Percentiles rank a stretch among this genome's conserved stretches.
These are phyloP conservation scores for Croton laevigatus DNA, from an alignment of 441 rosid genomes.

Conservation along the genomic window DNA sequence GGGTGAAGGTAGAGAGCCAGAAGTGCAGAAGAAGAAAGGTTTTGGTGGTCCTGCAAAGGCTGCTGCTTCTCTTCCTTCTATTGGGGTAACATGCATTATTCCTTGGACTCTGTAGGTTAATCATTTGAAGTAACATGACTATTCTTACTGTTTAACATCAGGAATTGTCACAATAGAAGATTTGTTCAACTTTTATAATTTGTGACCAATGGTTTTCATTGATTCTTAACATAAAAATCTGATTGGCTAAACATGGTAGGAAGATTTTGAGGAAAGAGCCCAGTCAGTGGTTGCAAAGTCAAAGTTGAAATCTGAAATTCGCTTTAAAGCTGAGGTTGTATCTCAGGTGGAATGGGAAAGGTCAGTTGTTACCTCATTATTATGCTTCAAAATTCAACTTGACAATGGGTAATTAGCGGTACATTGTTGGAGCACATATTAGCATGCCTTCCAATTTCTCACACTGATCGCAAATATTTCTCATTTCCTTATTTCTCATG, in stretches of 20 bases:
- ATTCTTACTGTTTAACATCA: neutral
- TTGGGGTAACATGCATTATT: slow-evolving; percentile 55
- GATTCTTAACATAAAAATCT: slow-evolving; percentile 20
- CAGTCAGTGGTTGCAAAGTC: slow-evolving; percentile 78
- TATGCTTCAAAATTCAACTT: neutral
- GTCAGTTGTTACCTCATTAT: slow-evolving; percentile 36
- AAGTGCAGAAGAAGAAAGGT: slow-evolving; percentile 62
- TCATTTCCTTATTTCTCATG: too few species aligned
- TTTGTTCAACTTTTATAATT: neutral
- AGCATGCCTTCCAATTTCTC: slow-evolving; percentile 1
- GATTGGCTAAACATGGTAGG: slow-evolving; percentile 41
- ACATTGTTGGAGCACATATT: neutral
- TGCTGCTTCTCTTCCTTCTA: slow-evolving; percentile 71
- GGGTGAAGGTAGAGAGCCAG: slow-evolving; percentile 60
- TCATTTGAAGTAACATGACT: neutral
- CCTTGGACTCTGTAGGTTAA: neutral
- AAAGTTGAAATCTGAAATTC: slow-evolving; percentile 82
- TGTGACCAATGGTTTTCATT: neutral
- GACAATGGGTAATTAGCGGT: neutral
- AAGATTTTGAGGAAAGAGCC: slow-evolving; percentile 78
- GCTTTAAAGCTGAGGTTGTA: slow-evolving; percentile 66
- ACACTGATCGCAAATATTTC: neutral
- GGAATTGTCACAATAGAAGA: neutral
- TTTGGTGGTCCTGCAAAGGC: slow-evolving; percentile 63
- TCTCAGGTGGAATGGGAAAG: slow-evolving; percentile 94